Percentiles rank a stretch among this genome's conserved stretches.
Conservation (phyloP, 164 flowering plant species). For the Aristolochia contorta region DNA sequence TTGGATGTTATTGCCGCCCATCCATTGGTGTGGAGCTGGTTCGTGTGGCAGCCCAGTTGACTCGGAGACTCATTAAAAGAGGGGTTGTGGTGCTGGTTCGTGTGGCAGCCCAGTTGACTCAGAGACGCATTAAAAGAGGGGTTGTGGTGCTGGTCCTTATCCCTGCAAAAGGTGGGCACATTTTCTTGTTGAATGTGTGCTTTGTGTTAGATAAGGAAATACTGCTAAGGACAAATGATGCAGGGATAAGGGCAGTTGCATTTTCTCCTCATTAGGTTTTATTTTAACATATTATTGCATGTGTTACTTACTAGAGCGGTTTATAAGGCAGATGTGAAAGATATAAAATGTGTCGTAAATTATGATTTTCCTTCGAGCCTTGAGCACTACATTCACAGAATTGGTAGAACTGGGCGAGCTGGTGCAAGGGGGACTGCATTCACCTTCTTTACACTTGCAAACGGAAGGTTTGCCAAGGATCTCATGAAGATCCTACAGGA, state of each 20-base stretch:
- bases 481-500: slow-evolving; percentile 79
- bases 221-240: slow-evolving; percentile 18
- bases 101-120: slow-evolving; percentile 93
- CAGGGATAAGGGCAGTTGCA: slow-evolving; percentile 85
- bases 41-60: too few relatives aligned
- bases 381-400: slow-evolving; percentile 97
- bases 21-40: slow-evolving; percentile 85
- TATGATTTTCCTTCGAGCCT: slow-evolving; percentile 90
- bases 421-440: slow-evolving; percentile 89
- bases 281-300: not conserved
- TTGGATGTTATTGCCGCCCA: slow-evolving; percentile 30
- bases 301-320: not conserved
- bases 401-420: slow-evolving; percentile 98
- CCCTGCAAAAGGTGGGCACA: slow-evolving; percentile 97
- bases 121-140: slow-evolving; percentile 24
- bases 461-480: slow-evolving; percentile 72
- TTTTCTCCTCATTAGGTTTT: slow-evolving; percentile 7
- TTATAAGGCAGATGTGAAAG: slow-evolving; percentile 86
- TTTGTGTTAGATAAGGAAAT: slow-evolving; percentile 45
- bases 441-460: slow-evolving; percentile 75
- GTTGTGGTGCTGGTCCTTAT: slow-evolving; percentile 72
- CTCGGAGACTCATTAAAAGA: too few relatives aligned
- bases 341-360: slow-evolving; percentile 93
- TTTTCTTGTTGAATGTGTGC: slow-evolving; percentile 53
- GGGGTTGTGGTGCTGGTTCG: too few relatives aligned